A percentile compares a stretch with the other conserved stretches of the same genome.
Evolutionary conservation across 2,329 filamentous ascomycete species (phyloP).

Genomic region (Exserohilum turcica): DNA sequence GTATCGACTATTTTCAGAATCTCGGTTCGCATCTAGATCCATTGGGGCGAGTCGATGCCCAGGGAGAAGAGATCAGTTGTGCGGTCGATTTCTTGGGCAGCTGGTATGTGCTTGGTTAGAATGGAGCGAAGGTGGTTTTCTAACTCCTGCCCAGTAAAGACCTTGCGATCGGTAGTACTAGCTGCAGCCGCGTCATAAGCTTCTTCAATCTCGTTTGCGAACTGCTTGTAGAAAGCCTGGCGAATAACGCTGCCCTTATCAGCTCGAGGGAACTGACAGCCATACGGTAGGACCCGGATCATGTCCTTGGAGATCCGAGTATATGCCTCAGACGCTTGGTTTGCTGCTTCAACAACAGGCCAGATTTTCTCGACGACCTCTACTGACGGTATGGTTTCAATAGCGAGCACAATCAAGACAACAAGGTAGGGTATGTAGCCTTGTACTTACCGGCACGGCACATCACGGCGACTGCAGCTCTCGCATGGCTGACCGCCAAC

Average conservation of each 20-base stretch:
- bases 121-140: constrained; percentile 24
- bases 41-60: constrained; percentile 64
- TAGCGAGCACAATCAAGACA: constrained; percentile 58
- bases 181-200: constrained; percentile 49
- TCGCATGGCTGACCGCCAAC: constrained; percentile 32
- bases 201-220: constrained; percentile 54
- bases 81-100: constrained; percentile 12
- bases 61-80: constrained; percentile 64
- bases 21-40: constrained; percentile 59
- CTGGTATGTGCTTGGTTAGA: constrained; percentile 20
- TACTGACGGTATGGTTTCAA: not conserved
- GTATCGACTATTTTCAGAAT: constrained; percentile 59
- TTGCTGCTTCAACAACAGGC: constrained; percentile 58
- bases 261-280: constrained; percentile 57
- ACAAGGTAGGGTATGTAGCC: constrained; percentile 54
- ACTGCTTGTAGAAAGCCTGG: constrained; percentile 57
- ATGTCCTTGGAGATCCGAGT: constrained; percentile 61
- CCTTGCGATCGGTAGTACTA: not conserved
- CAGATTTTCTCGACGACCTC: constrained; percentile 52
- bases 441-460: constrained; percentile 35
- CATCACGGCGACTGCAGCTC: constrained; percentile 23
- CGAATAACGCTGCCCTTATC: constrained; percentile 64
- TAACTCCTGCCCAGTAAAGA: not conserved
- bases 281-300: constrained; percentile 55
- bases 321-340: constrained; percentile 57